A percentile compares a stretch with the other conserved stretches of the same genome.
Conservation (phyloP, 306 rosid genomes). For the Canavalia gladiata region DNA sequence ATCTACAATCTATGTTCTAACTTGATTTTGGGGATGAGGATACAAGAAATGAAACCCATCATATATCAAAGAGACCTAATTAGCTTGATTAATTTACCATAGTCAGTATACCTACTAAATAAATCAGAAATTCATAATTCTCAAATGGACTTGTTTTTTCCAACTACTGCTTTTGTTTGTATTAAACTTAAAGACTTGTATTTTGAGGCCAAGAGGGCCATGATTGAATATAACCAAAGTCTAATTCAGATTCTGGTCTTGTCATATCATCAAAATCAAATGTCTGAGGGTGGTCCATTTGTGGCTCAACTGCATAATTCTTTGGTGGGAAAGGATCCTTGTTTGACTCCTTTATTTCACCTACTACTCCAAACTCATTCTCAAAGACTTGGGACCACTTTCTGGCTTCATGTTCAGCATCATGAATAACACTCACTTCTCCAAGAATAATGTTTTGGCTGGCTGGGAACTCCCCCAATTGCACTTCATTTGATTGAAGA, state of each 20-base stretch:
- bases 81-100: slow-evolving; percentile 40
- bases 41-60: slow-evolving; percentile 42
- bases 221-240: slow-evolving; percentile 47
- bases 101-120: slow-evolving; percentile 45
- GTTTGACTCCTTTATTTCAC: slow-evolving; percentile 46
- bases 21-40: background rate
- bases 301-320: slow-evolving; percentile 41
- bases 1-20: slow-evolving; percentile 42
- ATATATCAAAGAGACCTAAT: slow-evolving; percentile 45
- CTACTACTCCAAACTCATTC: slow-evolving; percentile 71
- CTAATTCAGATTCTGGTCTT: slow-evolving; percentile 42
- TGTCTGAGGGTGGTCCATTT: slow-evolving; percentile 40
- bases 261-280: slow-evolving; percentile 47
- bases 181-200: slow-evolving; percentile 39
- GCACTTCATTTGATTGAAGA: slow-evolving; percentile 47
- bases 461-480: slow-evolving; percentile 35
- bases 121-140: slow-evolving; percentile 45
- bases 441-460: slow-evolving; percentile 45
- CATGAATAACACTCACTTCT: slow-evolving; percentile 37
- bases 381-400: slow-evolving; percentile 67
- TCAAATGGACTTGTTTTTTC: slow-evolving; percentile 3
- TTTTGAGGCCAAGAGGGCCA: slow-evolving; percentile 55
- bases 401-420: slow-evolving; percentile 34
- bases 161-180: background rate
- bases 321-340: slow-evolving; percentile 41